phyloP scores from a whole-genome alignment of 805 yeast species.

The Wickerhamiella domercqiae region DNA sequence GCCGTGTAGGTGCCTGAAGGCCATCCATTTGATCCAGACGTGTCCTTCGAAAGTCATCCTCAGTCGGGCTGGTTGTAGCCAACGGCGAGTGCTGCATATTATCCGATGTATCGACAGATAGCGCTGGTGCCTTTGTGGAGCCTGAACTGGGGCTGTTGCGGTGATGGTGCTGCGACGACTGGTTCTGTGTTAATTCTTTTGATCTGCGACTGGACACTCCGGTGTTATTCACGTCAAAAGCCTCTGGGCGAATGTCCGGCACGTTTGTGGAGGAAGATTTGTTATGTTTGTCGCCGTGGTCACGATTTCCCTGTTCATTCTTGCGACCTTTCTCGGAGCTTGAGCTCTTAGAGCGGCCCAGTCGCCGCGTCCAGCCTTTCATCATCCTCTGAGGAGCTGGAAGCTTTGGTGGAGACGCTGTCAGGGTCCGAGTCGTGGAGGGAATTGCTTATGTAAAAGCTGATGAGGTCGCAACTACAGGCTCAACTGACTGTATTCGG shows the following conservation, averaged over 20 bases:
- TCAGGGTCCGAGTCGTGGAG: no score
- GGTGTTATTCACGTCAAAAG: constrained; percentile 18
- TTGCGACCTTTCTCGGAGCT: constrained; percentile 18
- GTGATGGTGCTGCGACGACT: background rate
- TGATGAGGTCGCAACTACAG: background rate
- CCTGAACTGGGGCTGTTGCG: background rate
- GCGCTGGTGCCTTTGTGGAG: background rate
- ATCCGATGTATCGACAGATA: background rate
- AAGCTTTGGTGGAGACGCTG: constrained; percentile 3
- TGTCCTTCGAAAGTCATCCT: constrained; percentile 8
- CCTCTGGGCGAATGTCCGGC: constrained; percentile 18
- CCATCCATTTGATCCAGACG: constrained; percentile 54
- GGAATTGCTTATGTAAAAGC: background rate
- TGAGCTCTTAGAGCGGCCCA: constrained; percentile 20
- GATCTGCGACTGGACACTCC: constrained; percentile 18
- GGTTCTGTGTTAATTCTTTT: background rate
- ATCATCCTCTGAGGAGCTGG: constrained; percentile 22
- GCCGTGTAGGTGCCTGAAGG: constrained; percentile 75
- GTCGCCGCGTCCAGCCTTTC: constrained; percentile 28
- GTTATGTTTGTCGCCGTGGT: background rate
- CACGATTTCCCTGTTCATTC: constrained; percentile 1
- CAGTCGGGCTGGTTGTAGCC: background rate
- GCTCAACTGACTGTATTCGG: background rate
- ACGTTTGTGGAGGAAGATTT: constrained; percentile 4
- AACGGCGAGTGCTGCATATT: background rate